Percentiles rank a stretch among this genome's conserved stretches.
These are phyloP conservation scores for Entomortierella beljakovae DNA, from an alignment of 192 early-diverging fungal genomes.

Conservation along the genomic window DNA sequence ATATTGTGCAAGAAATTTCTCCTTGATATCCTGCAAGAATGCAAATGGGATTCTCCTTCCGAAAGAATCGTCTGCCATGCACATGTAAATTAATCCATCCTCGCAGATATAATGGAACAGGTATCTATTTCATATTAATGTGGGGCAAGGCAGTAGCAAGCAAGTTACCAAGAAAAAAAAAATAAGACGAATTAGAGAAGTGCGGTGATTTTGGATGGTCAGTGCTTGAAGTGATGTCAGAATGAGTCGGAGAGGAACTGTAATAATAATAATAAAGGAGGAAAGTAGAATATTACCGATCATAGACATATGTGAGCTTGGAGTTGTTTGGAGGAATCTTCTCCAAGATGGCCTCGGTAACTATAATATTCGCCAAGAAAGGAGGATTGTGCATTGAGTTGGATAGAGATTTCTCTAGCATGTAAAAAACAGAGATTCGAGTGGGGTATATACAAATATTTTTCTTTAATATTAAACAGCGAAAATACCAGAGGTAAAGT, in stretches of 20 bases:
- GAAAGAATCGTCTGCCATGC: conserved; percentile 80
- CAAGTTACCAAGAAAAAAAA: background rate
- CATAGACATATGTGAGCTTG: conserved; percentile 94
- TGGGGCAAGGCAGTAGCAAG: background rate
- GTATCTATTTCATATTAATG: conserved; percentile 63
- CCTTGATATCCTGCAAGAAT: conserved; percentile 86
- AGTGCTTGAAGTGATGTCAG: conserved; percentile 3
- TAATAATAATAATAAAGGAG: background rate
- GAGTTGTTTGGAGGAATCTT: conserved; percentile 92
- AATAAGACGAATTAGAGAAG: background rate
- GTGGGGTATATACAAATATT: background rate
- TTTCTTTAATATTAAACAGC: too few species aligned
- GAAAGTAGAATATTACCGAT: conserved; percentile 63
- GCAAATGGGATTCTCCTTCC: conserved; percentile 88
- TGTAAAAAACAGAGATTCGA: too few species aligned
- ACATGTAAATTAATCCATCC: conserved; percentile 85
- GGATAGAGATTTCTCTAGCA: background rate
- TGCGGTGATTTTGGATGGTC: background rate
- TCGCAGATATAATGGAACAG: conserved; percentile 92
- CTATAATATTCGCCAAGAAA: conserved; percentile 24
- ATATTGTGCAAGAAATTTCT: conserved; percentile 69
- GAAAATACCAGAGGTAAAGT: conserved; percentile 75
- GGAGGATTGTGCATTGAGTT: background rate
- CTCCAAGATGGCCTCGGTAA: conserved; percentile 88
- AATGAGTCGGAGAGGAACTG: background rate